These are phyloP conservation scores for Sesbania bispinosa DNA, from an alignment of 306 rosid species.

Conservation along the genomic window DNA sequence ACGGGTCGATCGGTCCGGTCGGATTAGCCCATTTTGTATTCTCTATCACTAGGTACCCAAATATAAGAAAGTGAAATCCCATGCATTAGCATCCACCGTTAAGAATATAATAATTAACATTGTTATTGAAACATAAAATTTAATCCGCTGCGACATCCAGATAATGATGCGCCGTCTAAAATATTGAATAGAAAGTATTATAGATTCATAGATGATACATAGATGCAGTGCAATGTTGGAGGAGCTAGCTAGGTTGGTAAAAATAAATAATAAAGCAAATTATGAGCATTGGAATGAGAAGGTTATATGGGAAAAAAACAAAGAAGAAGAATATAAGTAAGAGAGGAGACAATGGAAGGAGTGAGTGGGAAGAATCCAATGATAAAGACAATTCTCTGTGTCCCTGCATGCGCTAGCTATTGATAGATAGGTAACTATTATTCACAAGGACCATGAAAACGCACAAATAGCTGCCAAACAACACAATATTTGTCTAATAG, in stretches of 20 bases:
- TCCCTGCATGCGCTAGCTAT: not conserved
- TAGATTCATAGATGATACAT: no score
- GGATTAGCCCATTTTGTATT: no score
- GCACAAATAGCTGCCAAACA: not conserved
- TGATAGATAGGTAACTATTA: not conserved
- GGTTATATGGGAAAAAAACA: conserved; percentile 2
- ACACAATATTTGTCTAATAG: not conserved
- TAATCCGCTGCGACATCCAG: no score
- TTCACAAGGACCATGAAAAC: conserved; percentile 1
- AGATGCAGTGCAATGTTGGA: no score
- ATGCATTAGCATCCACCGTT: not conserved
- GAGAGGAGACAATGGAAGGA: not conserved
- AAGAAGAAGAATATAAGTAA: conserved; percentile 21
- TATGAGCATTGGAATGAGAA: not conserved
- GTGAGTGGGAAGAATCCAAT: conserved; percentile 27
- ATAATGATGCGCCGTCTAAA: not conserved
- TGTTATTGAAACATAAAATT: no score
- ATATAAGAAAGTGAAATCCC: not conserved
- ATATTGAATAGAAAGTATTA: not conserved
- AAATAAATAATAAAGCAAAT: not conserved
- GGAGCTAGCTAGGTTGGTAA: no score
- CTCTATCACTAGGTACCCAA: not conserved
- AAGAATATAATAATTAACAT: no score
- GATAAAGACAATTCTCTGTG: conserved; percentile 21
- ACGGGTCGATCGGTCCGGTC: no score